Base-by-base conservation (phyloP, 2,329 filamentous ascomycete species). In the Colletotrichum eremochloae region DNA sequence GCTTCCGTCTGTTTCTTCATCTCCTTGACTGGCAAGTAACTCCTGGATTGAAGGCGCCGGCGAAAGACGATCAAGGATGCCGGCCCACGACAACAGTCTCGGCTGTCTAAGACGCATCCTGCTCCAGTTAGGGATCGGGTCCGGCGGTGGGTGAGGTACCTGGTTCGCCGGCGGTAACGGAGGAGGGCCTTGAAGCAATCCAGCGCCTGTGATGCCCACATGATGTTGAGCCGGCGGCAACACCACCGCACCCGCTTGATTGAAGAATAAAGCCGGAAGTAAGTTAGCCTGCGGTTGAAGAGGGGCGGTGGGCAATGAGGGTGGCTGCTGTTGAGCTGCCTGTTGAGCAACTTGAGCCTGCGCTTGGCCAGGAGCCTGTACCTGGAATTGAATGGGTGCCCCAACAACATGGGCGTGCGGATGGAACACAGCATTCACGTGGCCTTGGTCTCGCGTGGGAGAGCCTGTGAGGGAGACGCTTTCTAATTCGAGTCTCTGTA, bases 391-490 rank as follows among this genome's bases (percentile, higher is more conserved):
- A 61, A 67, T 69, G 62, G 64, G 70, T 29, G 74, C 73, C 58
- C 61, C 61, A 15, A 53, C 40, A 9, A 48, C 36, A 29, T 40
- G 46, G n/a, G n/a, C 60, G 40, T 44, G 60, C 15, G n/a, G 44
- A 36, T 81, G 79, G 9, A n/a, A 44, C 63, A 55, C 57, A 40
- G 44, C 67, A 40, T 55, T 62, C 38, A 61, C 20, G 18, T 42
- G 50, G 14, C 20, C 53, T 2, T 44, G 68, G 14, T 55, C 48
- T 24, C 67, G 63, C 3, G 79, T 79, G 2, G 84, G 80, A 44
- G 83, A 81, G 0, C 87, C 87, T 18, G 87, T 90, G 50, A 93
- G 80, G 8, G 92, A 94, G 0, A 93, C 89, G 0, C 90, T 91
- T 75, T 92, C 86, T 2, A 94, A 81, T 11, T 86, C 85, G 20